Conservation (phyloP, 148 eudicot genomes). For the Camellia lanceoleosa region DNA sequence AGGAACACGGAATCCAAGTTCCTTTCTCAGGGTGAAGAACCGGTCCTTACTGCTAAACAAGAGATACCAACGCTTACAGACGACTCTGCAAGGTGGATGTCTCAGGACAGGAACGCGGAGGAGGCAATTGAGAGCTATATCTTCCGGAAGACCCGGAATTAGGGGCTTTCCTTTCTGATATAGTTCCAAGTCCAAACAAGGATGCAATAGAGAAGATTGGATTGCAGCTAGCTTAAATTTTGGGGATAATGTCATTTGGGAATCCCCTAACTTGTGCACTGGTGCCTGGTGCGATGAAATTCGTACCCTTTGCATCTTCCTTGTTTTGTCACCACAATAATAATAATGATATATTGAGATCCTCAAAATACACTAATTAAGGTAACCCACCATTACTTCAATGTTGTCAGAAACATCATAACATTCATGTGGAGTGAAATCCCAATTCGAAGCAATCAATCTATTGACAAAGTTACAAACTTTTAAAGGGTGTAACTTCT, state of each 20-base stretch:
- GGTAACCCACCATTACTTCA: neutral
- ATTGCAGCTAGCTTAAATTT: slow-evolving; percentile 56
- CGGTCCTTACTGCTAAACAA: slow-evolving; percentile 59
- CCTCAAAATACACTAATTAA: neutral
- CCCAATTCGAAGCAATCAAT: too few relatives aligned
- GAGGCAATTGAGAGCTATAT: slow-evolving; percentile 80
- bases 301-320: slow-evolving; percentile 70
- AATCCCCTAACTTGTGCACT: slow-evolving; percentile 74
- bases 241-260: slow-evolving; percentile 72
- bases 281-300: slow-evolving; percentile 66
- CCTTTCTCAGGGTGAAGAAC: slow-evolving; percentile 65
- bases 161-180: slow-evolving; percentile 56
- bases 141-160: slow-evolving; percentile 89
- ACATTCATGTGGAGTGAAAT: too few relatives aligned
- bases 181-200: slow-evolving; percentile 53
- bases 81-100: slow-evolving; percentile 52
- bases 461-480: neutral
- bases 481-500: slow-evolving; percentile 3
- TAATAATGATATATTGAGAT: too few relatives aligned
- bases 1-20: slow-evolving; percentile 67
- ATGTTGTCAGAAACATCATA: neutral
- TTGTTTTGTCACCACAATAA: neutral
- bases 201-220: slow-evolving; percentile 43
- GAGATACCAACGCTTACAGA: slow-evolving; percentile 73
- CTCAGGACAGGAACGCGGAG: slow-evolving; percentile 65